A percentile compares a stretch with the other conserved stretches of the same genome.
These are phyloP conservation scores for Aspergillus sp. DNA, from an alignment of 2,329 filamentous ascomycete species.

Conservation along the genomic window DNA sequence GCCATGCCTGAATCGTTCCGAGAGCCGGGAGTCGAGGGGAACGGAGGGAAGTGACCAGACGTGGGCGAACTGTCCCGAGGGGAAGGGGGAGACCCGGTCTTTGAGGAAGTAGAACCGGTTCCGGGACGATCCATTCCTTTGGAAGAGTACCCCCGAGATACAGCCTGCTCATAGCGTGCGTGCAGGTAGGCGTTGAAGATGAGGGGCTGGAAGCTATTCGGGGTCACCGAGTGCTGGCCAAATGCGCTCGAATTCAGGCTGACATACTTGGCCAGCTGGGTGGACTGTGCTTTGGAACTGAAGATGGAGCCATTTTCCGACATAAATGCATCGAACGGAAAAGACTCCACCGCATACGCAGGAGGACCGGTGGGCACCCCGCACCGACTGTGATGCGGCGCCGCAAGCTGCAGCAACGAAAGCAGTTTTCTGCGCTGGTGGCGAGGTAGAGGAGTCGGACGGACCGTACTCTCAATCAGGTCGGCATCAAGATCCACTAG, in stretches of 20 bases:
- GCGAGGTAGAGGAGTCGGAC: conserved; percentile 75
- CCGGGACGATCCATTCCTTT: conserved; percentile 65
- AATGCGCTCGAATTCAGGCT: conserved; percentile 87
- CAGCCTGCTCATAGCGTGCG: conserved; percentile 62
- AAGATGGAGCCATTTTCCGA: conserved; percentile 83
- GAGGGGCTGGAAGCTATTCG: conserved; percentile 54
- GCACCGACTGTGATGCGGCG: conserved; percentile 82
- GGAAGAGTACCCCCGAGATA: conserved; percentile 41
- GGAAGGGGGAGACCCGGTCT: conserved; percentile 54
- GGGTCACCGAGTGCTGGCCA: conserved; percentile 60
- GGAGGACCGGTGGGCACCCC: conserved; percentile 87
- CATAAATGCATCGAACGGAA: conserved; percentile 84
- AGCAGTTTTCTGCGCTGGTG: conserved; percentile 88
- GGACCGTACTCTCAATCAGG: conserved; percentile 77
- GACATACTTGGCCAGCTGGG: conserved; percentile 79
- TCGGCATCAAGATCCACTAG: conserved; percentile 91
- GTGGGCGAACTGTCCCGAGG: conserved; percentile 66
- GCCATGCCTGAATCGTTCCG: conserved; percentile 90
- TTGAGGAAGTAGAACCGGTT: conserved; percentile 60
- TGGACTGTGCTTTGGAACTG: conserved; percentile 65
- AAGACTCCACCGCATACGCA: conserved; percentile 88
- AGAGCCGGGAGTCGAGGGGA: conserved; percentile 76
- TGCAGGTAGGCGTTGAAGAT: conserved; percentile 91
- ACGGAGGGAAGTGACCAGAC: conserved; percentile 71
- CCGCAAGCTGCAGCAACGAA: conserved; percentile 82